phyloP scores from a whole-genome alignment of 2,329 filamentous ascomycete species.

The Monilinia polystroma region DNA sequence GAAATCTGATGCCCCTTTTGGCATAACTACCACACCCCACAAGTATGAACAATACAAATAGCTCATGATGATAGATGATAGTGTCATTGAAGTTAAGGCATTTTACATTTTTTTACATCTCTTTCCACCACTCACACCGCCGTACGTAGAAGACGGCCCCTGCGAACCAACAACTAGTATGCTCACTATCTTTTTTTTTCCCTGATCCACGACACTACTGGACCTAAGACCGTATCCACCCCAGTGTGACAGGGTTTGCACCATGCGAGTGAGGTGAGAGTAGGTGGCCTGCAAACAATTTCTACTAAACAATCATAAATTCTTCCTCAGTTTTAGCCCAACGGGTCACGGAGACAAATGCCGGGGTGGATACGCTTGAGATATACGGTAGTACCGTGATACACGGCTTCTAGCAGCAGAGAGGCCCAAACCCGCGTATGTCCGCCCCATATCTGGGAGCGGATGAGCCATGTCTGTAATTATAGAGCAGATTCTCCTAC shows the following conservation, averaged over 20 bases:
- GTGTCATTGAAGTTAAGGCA: constrained; percentile 12
- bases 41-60: not conserved
- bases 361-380: constrained; percentile 25
- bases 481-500: constrained; percentile 19
- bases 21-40: not conserved
- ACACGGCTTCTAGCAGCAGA: constrained; percentile 26
- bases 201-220: constrained; percentile 18
- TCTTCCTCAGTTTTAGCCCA: constrained; percentile 22
- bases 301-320: constrained; percentile 8
- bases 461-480: constrained; percentile 23
- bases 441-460: constrained; percentile 22
- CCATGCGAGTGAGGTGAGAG: constrained; percentile 24
- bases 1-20: constrained; percentile 1
- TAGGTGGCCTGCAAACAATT: constrained; percentile 26
- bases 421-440: constrained; percentile 22
- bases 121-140: constrained; percentile 21
- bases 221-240: constrained; percentile 12
- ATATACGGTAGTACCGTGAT: constrained; percentile 29
- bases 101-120: not conserved
- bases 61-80: constrained; percentile 2
- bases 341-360: constrained; percentile 32
- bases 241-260: constrained; percentile 18
- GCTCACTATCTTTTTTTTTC: constrained; percentile 12
- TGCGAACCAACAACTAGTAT: not conserved
- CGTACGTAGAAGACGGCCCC: constrained; percentile 5